Conservation (phyloP, 208 protist species). For the Strigomonas galati region DNA sequence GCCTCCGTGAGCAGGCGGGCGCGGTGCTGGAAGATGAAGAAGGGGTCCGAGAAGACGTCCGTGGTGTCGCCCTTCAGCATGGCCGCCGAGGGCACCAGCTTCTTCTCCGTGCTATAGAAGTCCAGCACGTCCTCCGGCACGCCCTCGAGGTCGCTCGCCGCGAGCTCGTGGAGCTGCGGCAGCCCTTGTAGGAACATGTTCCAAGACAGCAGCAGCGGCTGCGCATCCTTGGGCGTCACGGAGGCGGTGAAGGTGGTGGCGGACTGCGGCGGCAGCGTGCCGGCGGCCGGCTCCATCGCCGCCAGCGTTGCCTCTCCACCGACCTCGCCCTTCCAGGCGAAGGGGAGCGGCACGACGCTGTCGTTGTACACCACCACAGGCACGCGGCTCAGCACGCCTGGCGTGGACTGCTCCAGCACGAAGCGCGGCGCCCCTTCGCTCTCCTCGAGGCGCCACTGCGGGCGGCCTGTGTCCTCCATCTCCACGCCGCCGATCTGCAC, state of each 20-base stretch:
- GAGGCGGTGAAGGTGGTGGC: slow-evolving; percentile 28
- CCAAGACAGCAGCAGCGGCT: slow-evolving; percentile 41
- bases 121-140: slow-evolving; percentile 13
- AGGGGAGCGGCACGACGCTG: slow-evolving; percentile 55
- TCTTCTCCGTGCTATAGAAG: slow-evolving; percentile 15
- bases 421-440: slow-evolving; percentile 35
- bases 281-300: slow-evolving; percentile 19
- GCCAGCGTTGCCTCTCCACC: background rate
- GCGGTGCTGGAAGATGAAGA: slow-evolving; percentile 30
- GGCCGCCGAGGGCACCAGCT: slow-evolving; percentile 21
- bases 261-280: slow-evolving; percentile 26
- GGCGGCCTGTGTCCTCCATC: slow-evolving; percentile 28
- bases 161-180: slow-evolving; percentile 29
- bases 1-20: slow-evolving; percentile 12
- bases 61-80: slow-evolving; percentile 3
- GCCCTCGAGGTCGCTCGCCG: slow-evolving; percentile 2
- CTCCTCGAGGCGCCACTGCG: slow-evolving; percentile 31
- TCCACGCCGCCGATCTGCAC: slow-evolving; percentile 41
- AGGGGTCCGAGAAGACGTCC: slow-evolving; percentile 27
- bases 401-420: slow-evolving; percentile 57
- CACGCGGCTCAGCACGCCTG: slow-evolving; percentile 43
- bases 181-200: slow-evolving; percentile 77
- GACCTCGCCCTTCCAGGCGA: slow-evolving; percentile 47
- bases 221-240: slow-evolving; percentile 29
- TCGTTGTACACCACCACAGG: slow-evolving; percentile 59